These are phyloP conservation scores for Hibiscus tridactylites DNA, from an alignment of 345 rosid genomes.

Conservation along the genomic window DNA sequence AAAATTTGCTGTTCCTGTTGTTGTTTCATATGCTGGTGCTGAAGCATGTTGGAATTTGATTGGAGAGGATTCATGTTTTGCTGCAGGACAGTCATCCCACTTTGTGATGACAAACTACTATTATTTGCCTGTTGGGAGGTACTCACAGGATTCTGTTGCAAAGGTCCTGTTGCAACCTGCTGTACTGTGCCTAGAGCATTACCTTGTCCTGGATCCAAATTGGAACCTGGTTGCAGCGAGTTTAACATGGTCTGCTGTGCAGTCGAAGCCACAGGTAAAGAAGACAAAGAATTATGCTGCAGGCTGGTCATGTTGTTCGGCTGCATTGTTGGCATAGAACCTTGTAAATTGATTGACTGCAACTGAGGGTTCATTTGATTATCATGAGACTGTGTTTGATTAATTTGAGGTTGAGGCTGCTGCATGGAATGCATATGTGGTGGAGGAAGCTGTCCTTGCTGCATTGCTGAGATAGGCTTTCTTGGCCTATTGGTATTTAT, in stretches of 20 bases:
- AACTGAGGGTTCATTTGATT: constrained; percentile 43
- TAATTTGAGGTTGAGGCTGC: constrained; percentile 51
- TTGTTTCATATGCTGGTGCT: constrained; percentile 66
- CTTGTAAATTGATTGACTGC: constrained; percentile 40
- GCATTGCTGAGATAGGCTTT: constrained; percentile 33
- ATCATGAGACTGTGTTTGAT: constrained; percentile 40
- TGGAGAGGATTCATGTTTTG: constrained; percentile 54
- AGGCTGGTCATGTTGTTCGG: constrained; percentile 40
- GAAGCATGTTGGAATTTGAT: constrained; percentile 63
- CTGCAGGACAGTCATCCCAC: constrained; percentile 54
- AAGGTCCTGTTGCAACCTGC: constrained; percentile 52
- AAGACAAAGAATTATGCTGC: constrained; percentile 65
- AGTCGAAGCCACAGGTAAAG: constrained; percentile 60
- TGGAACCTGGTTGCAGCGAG: constrained; percentile 53
- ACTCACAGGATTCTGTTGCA: constrained; percentile 59
- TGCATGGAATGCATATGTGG: constrained; percentile 60
- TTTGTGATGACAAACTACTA: constrained; percentile 52
- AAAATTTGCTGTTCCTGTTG: constrained; percentile 57
- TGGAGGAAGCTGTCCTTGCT: constrained; percentile 62
- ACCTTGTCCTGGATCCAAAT: constrained; percentile 68
- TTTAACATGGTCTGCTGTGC: constrained; percentile 58
- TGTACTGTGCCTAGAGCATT: constrained; percentile 52
- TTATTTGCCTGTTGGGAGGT: constrained; percentile 55
- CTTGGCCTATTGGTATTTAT: constrained; percentile 52
- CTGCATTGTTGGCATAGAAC: constrained; percentile 25